phyloP scores from a whole-genome alignment of 495 filamentous ascomycete species.

The Lasiosphaeria miniovina region DNA sequence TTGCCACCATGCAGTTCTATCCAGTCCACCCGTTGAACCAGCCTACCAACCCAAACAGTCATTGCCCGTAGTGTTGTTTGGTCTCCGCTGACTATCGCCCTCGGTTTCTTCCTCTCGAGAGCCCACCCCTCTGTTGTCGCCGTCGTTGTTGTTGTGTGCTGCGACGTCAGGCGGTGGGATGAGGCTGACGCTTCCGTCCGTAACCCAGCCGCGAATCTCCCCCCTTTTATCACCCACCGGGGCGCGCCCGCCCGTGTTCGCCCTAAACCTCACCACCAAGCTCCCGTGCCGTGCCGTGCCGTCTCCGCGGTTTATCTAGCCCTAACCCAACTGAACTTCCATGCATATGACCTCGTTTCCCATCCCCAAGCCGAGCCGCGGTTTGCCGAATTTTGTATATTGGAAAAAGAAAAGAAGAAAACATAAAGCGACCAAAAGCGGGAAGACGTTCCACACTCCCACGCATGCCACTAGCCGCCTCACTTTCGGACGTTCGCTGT shows the following conservation, averaged over 20 bases:
- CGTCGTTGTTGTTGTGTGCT: too few species aligned
- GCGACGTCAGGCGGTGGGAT: too few species aligned
- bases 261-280: not conserved
- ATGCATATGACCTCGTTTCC: not conserved
- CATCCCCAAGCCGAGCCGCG: constrained; percentile 7
- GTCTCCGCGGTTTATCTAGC: constrained; percentile 5
- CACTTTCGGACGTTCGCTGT: constrained; percentile 1
- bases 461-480: not conserved
- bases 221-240: not conserved
- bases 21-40: not conserved
- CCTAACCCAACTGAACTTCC: constrained; percentile 2
- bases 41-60: not conserved
- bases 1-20: not conserved
- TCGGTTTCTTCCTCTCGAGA: too few species aligned
- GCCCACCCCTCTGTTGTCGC: too few species aligned
- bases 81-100: too few species aligned
- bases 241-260: not conserved
- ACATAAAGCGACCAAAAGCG: not conserved
- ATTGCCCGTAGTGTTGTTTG: too few species aligned
- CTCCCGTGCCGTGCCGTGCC: constrained; percentile 22
- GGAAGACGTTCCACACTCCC: not conserved
- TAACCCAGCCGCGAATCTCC: not conserved
- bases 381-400: constrained; percentile 4
- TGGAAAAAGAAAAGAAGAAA: not conserved
- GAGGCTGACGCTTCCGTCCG: too few species aligned